Evolutionary conservation across 2,329 filamentous ascomycete species (phyloP).

Genomic region (Meredithiella fracta): DNA sequence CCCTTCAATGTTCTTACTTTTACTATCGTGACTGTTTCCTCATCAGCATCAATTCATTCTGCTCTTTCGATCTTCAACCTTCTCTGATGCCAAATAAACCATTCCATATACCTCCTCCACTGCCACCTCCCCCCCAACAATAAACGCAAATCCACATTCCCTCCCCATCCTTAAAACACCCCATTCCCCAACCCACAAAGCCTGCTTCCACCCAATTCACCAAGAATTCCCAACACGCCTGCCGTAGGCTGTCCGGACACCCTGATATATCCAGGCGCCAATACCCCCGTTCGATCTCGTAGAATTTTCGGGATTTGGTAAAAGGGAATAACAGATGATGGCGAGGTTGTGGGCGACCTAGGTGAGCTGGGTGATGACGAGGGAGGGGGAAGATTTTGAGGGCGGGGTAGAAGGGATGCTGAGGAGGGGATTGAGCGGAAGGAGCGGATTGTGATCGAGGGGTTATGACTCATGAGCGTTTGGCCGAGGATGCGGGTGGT

Average conservation of each 20-base stretch:
- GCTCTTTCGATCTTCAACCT: constrained; percentile 41
- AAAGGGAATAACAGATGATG: constrained; percentile 32
- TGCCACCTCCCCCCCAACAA: constrained; percentile 64
- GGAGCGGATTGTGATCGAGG: not conserved
- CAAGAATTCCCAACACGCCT: constrained; percentile 45
- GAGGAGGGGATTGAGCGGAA: not conserved
- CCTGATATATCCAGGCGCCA: constrained; percentile 48
- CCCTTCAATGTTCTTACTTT: constrained; percentile 15
- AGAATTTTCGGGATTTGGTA: not conserved
- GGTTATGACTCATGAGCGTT: not conserved
- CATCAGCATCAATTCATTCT: constrained; percentile 50
- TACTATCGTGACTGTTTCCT: constrained; percentile 32
- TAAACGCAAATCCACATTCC: constrained; percentile 43
- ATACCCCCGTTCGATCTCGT: constrained; percentile 54
- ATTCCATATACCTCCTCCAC: constrained; percentile 58
- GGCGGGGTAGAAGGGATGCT: constrained; percentile 18
- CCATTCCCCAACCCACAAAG: constrained; percentile 50
- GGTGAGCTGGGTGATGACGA: constrained; percentile 30
- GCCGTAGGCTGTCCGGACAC: constrained; percentile 35
- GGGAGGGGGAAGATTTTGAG: constrained; percentile 40
- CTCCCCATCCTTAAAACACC: constrained; percentile 33
- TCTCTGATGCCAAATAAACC: constrained; percentile 54
- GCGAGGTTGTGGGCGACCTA: constrained; percentile 37
- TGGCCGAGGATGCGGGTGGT: not conserved
- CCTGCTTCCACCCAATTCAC: constrained; percentile 41